phyloP scores from a whole-genome alignment of 306 rosid genomes.

The Prunus mongolica region DNA sequence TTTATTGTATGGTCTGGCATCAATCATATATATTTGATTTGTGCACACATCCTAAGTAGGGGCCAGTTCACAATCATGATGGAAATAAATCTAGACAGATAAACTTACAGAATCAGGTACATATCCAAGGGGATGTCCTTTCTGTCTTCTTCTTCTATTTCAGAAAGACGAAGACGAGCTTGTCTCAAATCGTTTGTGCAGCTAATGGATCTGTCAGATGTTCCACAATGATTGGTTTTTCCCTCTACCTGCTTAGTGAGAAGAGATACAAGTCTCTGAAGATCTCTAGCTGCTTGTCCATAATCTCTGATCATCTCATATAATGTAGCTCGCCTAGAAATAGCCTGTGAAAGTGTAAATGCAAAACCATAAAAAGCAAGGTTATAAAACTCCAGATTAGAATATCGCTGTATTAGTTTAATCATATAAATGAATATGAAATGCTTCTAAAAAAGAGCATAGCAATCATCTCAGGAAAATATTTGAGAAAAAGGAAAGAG shows the following conservation, averaged over 20 bases:
- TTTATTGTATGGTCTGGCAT: neutral
- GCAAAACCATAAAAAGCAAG: neutral
- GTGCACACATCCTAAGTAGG: neutral
- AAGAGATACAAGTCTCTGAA: conserved; percentile 64
- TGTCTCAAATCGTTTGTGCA: conserved; percentile 76
- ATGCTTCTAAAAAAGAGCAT: no score
- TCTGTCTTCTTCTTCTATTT: conserved; percentile 81
- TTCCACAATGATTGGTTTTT: conserved; percentile 42
- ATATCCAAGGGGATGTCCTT: conserved; percentile 82
- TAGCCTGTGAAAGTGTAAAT: conserved; percentile 52
- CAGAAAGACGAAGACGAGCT: conserved; percentile 58
- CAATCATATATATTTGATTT: neutral
- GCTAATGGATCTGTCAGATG: conserved; percentile 55
- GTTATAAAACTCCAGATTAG: neutral
- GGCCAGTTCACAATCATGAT: neutral
- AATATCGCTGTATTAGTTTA: no score
- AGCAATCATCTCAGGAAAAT: no score
- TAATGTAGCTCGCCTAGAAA: conserved; percentile 82
- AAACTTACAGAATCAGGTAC: conserved; percentile 90
- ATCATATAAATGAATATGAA: no score
- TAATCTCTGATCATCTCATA: conserved; percentile 88
- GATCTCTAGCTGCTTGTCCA: conserved; percentile 79
- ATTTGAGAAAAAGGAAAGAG: neutral
- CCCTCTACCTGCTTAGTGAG: conserved; percentile 53
- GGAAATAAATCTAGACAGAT: conserved; percentile 6